Conservation (phyloP, 2,329 filamentous ascomycete species). For the Exophiala aquamarina region DNA sequence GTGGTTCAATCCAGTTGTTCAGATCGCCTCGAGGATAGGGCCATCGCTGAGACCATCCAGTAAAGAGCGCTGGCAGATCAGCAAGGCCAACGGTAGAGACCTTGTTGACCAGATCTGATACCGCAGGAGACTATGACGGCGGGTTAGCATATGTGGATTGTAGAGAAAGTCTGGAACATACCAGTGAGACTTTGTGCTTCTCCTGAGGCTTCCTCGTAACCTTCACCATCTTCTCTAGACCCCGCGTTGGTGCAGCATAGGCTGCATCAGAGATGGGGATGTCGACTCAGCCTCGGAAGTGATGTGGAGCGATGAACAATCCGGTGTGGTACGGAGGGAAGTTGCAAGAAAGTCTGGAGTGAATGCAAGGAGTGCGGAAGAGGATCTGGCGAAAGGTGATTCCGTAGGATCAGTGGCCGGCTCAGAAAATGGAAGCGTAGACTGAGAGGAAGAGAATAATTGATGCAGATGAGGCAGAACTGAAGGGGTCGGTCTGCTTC, state of each 20-base stretch:
- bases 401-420: too few relatives aligned
- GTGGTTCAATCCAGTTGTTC: slow-evolving; percentile 94
- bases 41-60: slow-evolving; percentile 83
- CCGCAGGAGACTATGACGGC: slow-evolving; percentile 73
- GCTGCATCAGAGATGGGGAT: slow-evolving; percentile 21
- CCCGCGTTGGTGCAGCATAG: slow-evolving; percentile 20
- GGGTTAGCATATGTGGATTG: slow-evolving; percentile 20
- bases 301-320: neutral
- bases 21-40: slow-evolving; percentile 92
- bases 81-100: slow-evolving; percentile 70
- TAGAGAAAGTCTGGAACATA: slow-evolving; percentile 34
- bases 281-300: slow-evolving; percentile 13
- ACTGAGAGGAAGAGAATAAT: too few relatives aligned
- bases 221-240: slow-evolving; percentile 46
- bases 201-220: slow-evolving; percentile 54
- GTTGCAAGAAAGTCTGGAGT: too few relatives aligned
- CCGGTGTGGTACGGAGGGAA: too few relatives aligned
- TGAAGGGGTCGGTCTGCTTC: too few relatives aligned
- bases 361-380: too few relatives aligned
- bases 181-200: slow-evolving; percentile 53
- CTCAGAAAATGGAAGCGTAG: too few relatives aligned
- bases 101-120: slow-evolving; percentile 74
- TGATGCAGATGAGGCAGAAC: too few relatives aligned
- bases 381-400: too few relatives aligned
- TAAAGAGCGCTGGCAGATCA: slow-evolving; percentile 73